Base-by-base conservation (phyloP, 2,329 filamentous ascomycete genomes). In the Amphichorda felina region DNA sequence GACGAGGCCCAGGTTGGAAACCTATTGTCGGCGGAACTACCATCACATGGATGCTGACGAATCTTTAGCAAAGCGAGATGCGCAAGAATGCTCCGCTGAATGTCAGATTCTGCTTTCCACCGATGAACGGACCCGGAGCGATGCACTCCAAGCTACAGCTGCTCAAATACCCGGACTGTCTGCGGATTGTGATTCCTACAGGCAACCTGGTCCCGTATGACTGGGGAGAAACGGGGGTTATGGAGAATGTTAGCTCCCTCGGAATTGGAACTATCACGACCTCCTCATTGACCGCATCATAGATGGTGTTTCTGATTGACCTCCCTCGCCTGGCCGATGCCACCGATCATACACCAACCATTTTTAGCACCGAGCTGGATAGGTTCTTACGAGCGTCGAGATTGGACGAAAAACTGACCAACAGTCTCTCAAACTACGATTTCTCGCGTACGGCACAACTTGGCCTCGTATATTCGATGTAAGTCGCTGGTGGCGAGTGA, bases 61-160 rank as follows among this genome's bases (percentile, higher is more conserved):
- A 2, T 10, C 22, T 22, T 15, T 14, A 38, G 37, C 19, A 70
- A 57, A 48, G 59, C 27, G 54, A 59, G 17, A 72, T 73, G 53
- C 57, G 54, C 22, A 54, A 50, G 19, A 72, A 70, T 40, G 63
- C 62, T 8, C 71, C 71, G 14, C 43, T 48, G n/a, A 60, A 56
- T 26, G 66, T 93, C 37, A 72, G 72, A 15, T 79, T 79, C 37
- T 87, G 84, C 51, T 94, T 96, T 50, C 89, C 89, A 13, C 70
- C 72, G 2, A 89, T 95, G 83, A 65, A 75, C 28, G 72, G 75
- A 2, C 64, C 72, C 5, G 80, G 78, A 17, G 78, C 70, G 47
- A 94, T 96, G 87, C 91, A 96, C 56, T 94, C 86, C 34, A 96
- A 98, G 53, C 65, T 96, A 30, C 88, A 94, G 70, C 59, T 96